These are phyloP conservation scores for Populus ilicifolia DNA, from an alignment of 345 rosid species.

Conservation along the genomic window DNA sequence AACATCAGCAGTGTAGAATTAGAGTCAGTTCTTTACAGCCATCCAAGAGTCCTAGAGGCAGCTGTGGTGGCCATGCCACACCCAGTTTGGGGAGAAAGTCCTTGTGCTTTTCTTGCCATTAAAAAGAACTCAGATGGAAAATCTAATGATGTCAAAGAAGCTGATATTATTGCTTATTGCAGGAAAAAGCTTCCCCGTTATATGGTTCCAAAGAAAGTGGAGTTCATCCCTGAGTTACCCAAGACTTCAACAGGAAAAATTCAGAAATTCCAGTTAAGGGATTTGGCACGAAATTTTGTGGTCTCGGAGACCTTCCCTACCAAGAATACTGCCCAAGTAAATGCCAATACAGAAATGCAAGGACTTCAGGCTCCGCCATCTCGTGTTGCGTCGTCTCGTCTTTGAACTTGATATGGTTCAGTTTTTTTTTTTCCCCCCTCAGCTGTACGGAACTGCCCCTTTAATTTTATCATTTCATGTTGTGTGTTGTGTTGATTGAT, in stretches of 20 bases:
- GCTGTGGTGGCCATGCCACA: constrained; percentile 49
- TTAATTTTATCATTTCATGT: too few relatives aligned
- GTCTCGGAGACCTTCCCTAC: not conserved
- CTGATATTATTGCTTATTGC: constrained; percentile 29
- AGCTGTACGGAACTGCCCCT: not conserved
- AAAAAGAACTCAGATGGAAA: constrained; percentile 21
- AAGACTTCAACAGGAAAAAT: constrained; percentile 42
- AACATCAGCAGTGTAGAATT: constrained; percentile 46
- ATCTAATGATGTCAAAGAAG: constrained; percentile 26
- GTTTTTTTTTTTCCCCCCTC: not conserved
- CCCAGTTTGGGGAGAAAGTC: constrained; percentile 43
- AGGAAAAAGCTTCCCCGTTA: constrained; percentile 35
- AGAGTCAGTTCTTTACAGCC: constrained; percentile 37
- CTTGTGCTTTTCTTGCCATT: constrained; percentile 37
- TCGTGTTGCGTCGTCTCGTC: not conserved
- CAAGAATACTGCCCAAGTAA: not conserved
- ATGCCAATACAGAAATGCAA: not conserved
- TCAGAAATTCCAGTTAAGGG: constrained; percentile 34
- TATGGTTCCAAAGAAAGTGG: constrained; percentile 48
- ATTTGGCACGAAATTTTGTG: constrained; percentile 19
- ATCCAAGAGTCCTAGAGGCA: constrained; percentile 41
- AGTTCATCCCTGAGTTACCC: constrained; percentile 31
- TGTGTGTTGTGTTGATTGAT: too few relatives aligned
- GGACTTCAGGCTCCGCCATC: not conserved
- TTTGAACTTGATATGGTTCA: not conserved